phyloP scores from a whole-genome alignment of 192 early-diverging fungal species.

The Backusella westeae region DNA sequence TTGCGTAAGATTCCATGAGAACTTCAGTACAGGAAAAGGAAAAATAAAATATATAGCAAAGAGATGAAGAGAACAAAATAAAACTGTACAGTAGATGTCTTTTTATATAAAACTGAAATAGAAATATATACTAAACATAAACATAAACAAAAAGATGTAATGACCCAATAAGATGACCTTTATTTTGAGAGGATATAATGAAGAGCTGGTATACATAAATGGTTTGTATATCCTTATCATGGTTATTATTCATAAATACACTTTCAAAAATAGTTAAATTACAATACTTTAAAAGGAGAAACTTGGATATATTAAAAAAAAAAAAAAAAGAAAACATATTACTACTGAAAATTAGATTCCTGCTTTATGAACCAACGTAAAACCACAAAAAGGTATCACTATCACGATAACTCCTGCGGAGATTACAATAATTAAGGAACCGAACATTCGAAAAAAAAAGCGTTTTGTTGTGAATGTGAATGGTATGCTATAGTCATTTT shows the following conservation, averaged over 20 bases:
- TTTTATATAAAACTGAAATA: conserved; percentile 1
- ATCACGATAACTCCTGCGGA: background rate
- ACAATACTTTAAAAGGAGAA: background rate
- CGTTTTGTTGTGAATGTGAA: background rate
- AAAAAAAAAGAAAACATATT: background rate
- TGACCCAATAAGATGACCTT: background rate
- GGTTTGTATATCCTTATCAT: background rate
- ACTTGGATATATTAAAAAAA: background rate
- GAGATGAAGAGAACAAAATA: background rate
- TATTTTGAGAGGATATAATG: background rate
- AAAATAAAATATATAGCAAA: background rate
- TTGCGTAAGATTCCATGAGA: background rate
- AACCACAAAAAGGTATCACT: background rate
- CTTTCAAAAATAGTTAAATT: background rate
- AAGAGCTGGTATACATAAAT: background rate
- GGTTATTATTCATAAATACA: background rate
- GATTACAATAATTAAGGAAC: conserved; percentile 1
- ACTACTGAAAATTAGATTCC: background rate
- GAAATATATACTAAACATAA: background rate
- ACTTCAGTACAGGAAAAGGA: background rate
- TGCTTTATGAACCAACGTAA: background rate
- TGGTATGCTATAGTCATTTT: background rate
- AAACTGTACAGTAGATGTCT: background rate
- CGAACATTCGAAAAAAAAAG: background rate
- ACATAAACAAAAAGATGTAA: background rate